phyloP scores from a whole-genome alignment of 2,329 filamentous ascomycete species.

The Aspergillus hiratsukae region DNA sequence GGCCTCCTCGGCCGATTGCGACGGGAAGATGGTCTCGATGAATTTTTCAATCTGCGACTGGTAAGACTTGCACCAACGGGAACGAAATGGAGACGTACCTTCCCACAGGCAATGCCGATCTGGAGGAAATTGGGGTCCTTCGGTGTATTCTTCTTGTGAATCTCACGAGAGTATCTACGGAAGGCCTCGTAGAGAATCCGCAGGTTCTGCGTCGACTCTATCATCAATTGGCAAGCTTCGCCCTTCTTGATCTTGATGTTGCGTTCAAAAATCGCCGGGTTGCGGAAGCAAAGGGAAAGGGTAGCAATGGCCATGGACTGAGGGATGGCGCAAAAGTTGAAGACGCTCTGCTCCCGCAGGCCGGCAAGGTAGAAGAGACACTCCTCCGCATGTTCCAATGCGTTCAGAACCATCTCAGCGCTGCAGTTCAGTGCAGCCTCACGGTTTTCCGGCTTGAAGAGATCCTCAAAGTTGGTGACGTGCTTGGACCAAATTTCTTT shows the following conservation, averaged over 20 bases:
- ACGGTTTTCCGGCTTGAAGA: conserved; percentile 77
- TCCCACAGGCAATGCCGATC: conserved; percentile 85
- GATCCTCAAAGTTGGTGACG: conserved; percentile 80
- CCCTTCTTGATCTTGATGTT: conserved; percentile 98
- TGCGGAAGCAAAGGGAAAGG: conserved; percentile 85
- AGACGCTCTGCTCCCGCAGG: conserved; percentile 90
- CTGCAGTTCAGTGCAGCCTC: conserved; percentile 76
- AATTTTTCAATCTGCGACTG: conserved; percentile 76
- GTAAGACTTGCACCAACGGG: conserved; percentile 2
- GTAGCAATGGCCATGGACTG: conserved; percentile 98
- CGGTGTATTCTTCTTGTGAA: conserved; percentile 91
- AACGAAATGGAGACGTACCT: conserved; percentile 52
- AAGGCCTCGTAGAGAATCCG: conserved; percentile 77
- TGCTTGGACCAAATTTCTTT: conserved; percentile 97
- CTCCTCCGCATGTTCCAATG: conserved; percentile 80
- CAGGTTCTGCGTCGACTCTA: conserved; percentile 87
- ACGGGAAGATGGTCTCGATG: conserved; percentile 88
- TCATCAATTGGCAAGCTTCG: conserved; percentile 86
- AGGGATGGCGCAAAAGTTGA: conserved; percentile 98
- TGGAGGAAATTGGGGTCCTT: conserved; percentile 87
- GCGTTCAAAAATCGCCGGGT: conserved; percentile 75
- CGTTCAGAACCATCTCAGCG: conserved; percentile 91
- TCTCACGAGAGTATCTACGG: conserved; percentile 69
- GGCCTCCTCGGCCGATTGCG: conserved; percentile 64
- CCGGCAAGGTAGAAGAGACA: conserved; percentile 98